Evolutionary conservation across 1,139 yeast species (phyloP).

Genomic region (Pneumocystis canis): DNA sequence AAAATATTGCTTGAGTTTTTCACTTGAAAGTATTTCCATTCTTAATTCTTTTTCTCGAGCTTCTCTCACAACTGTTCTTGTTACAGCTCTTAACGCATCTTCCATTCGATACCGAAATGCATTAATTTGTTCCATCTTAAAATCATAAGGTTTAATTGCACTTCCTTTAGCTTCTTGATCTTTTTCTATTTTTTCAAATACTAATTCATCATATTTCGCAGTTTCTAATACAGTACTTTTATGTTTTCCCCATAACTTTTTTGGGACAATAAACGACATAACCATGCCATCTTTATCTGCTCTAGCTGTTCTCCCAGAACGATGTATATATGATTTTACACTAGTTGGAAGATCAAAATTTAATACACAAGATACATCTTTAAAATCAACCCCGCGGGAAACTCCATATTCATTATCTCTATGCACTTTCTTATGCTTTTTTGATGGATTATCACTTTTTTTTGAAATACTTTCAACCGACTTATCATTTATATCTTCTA

Average conservation of each 20-base stretch:
- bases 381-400: slow-evolving; percentile 93
- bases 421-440: slow-evolving; percentile 17
- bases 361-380: slow-evolving; percentile 87
- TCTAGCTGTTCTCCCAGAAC: slow-evolving; percentile 96
- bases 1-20: slow-evolving; percentile 81
- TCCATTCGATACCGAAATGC: slow-evolving; percentile 94
- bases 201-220: slow-evolving; percentile 75
- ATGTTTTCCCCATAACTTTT: slow-evolving; percentile 76
- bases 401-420: slow-evolving; percentile 75
- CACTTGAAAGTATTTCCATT: slow-evolving; percentile 74
- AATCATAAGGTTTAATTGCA: slow-evolving; percentile 54
- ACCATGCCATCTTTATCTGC: slow-evolving; percentile 95
- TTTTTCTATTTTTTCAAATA: slow-evolving; percentile 57
- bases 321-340: slow-evolving; percentile 78
- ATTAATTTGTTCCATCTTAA: slow-evolving; percentile 85
- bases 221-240: slow-evolving; percentile 57
- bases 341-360: slow-evolving; percentile 90
- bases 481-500: background rate
- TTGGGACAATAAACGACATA: slow-evolving; percentile 77
- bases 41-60: slow-evolving; percentile 85
- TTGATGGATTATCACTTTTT: slow-evolving; percentile 13
- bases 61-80: slow-evolving; percentile 77
- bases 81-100: slow-evolving; percentile 92
- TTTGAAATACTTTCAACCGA: slow-evolving; percentile 13
- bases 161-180: slow-evolving; percentile 47